Conservation (phyloP, 1,139 yeast species). For the Torulaspora globosa region DNA sequence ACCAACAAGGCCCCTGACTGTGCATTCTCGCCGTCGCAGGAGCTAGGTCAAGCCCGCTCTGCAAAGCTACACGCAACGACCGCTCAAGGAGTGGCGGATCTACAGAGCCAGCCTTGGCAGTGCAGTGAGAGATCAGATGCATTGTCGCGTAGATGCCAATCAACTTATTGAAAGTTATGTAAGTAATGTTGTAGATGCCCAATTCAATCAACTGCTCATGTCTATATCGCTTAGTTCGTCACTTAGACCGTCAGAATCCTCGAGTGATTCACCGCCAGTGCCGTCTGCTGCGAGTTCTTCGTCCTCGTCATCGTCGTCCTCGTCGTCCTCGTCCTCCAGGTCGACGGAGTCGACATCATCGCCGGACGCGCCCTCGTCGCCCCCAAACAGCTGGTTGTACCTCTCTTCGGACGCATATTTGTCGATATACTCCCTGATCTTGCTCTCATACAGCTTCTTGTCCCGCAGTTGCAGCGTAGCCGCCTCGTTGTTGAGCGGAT, state of each 20-base stretch:
- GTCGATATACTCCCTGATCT: conserved; percentile 68
- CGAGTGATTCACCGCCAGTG: conserved; percentile 1
- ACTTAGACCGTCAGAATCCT: conserved; percentile 13
- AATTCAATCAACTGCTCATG: conserved; percentile 10
- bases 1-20: conserved; percentile 2
- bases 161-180: neutral
- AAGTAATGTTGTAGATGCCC: neutral
- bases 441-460: conserved; percentile 60
- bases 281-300: conserved; percentile 15
- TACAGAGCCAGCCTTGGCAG: too few relatives aligned
- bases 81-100: neutral
- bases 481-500: conserved; percentile 91
- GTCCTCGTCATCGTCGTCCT: conserved; percentile 18
- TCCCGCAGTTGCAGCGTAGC: conserved; percentile 75
- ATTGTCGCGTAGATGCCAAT: neutral
- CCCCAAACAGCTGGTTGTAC: conserved; percentile 43
- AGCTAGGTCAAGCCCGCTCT: neutral
- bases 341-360: conserved; percentile 41
- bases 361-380: conserved; percentile 47
- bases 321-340: conserved; percentile 19
- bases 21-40: neutral
- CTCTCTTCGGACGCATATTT: conserved; percentile 63
- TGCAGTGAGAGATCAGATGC: neutral
- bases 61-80: neutral
- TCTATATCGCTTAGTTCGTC: conserved; percentile 19